Conservation (phyloP, 2,329 filamentous ascomycete species). For the Botrytis tulipae region DNA sequence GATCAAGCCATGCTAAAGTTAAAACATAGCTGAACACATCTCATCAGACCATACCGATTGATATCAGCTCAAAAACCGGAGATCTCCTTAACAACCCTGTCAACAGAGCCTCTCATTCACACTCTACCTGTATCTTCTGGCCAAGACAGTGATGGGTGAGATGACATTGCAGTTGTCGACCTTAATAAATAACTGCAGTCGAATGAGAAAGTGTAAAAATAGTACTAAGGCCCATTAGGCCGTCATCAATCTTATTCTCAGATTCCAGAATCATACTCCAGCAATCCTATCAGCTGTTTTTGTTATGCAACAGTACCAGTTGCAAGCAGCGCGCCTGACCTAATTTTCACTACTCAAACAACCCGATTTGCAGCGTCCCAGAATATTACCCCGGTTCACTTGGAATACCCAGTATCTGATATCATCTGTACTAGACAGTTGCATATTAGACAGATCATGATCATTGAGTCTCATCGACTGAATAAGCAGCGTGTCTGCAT, state of each 20-base stretch:
- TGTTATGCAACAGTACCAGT: background rate
- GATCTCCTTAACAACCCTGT: background rate
- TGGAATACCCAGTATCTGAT: background rate
- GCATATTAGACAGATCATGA: rapidly evolving
- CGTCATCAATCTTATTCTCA: background rate
- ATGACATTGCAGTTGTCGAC: background rate
- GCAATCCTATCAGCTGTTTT: background rate
- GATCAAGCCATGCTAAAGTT: background rate
- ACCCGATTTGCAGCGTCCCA: no score
- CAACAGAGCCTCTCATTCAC: background rate
- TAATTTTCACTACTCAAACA: no score
- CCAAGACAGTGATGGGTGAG: background rate
- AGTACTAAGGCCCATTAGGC: rapidly evolving
- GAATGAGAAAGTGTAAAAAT: rapidly evolving
- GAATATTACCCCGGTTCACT: background rate
- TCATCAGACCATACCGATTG: rapidly evolving
- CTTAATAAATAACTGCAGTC: background rate
- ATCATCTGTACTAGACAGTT: background rate
- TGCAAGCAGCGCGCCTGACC: no score
- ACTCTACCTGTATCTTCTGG: background rate
- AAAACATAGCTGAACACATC: rapidly evolving
- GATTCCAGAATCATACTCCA: background rate
- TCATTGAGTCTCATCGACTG: background rate
- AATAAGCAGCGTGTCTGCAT: rapidly evolving
- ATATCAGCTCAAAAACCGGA: rapidly evolving